These are phyloP conservation scores for Pisolithus microcarpus DNA, from an alignment of 768 basidiomycete genomes.

Conservation along the genomic window DNA sequence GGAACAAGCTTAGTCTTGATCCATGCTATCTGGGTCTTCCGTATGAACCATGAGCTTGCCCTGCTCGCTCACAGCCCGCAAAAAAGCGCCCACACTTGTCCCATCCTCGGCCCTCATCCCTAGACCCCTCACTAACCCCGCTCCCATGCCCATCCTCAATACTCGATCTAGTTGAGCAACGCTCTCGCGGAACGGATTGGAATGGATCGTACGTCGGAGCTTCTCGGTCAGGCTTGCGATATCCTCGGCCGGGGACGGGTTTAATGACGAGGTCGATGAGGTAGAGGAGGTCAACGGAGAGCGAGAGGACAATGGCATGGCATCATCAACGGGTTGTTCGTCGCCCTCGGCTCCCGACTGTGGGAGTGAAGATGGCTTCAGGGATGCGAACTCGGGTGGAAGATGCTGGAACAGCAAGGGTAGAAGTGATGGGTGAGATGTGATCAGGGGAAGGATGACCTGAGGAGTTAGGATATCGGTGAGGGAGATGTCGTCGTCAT, in stretches of 20 bases:
- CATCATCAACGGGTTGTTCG: no score
- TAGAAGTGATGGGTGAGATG: slow-evolving; percentile 60
- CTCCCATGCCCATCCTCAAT: slow-evolving; percentile 71
- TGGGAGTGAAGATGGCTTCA: no score
- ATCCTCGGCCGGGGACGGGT: slow-evolving; percentile 18
- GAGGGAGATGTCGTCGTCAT: slow-evolving; percentile 49
- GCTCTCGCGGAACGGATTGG: slow-evolving; percentile 76
- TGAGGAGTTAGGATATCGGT: slow-evolving; percentile 70
- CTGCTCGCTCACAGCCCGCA: slow-evolving; percentile 74
- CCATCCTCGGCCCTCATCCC: slow-evolving; percentile 86
- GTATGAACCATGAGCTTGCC: slow-evolving; percentile 39
- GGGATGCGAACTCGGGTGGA: slow-evolving; percentile 45
- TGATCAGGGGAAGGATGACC: slow-evolving; percentile 67
- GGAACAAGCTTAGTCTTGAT: slow-evolving; percentile 51
- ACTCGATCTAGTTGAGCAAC: slow-evolving; percentile 81
- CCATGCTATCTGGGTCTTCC: slow-evolving; percentile 52
- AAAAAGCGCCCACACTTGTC: slow-evolving; percentile 65
- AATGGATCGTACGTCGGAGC: slow-evolving; percentile 68
- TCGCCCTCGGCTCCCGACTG: no score
- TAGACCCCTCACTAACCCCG: slow-evolving; percentile 65
- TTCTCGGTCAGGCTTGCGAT: slow-evolving; percentile 36
- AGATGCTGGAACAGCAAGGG: slow-evolving; percentile 72
- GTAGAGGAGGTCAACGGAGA: slow-evolving; percentile 28
- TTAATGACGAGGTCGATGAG: slow-evolving; percentile 40
- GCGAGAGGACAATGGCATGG: no score